Base-by-base conservation (phyloP, 306 rosid species). In the Erythrophleum fordii region DNA sequence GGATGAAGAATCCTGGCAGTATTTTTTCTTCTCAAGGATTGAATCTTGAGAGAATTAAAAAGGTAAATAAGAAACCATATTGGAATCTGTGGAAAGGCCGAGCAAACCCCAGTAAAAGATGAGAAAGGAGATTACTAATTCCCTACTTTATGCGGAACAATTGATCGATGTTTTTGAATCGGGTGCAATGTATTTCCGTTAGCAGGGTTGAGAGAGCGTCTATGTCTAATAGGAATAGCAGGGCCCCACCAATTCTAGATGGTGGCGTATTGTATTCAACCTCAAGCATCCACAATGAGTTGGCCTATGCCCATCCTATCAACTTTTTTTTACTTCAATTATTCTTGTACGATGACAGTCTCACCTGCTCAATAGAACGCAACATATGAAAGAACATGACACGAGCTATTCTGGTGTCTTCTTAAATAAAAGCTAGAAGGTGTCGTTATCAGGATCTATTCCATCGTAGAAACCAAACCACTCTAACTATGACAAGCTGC, bases 361-460 rank as follows among this genome's bases (percentile, higher is more conserved):
- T 75, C 72, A 73, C 75, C 77, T 53, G 60, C 77, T 65, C 34
- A 70, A 76, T 60, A 46, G 56, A 84, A 72, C 75, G 70, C 69
- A 42, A 41, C 70, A 75, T 49, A 28, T 20, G 64, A 77, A 71
- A 73, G 48, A 20, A 23, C 80, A 69, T 34, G 81, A 16, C 76
- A 65, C 42, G 77, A 76, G 35, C 61, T 76, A 67, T 78, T 64
- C 61, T 75, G 68, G 71, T 45, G 56, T 59, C 75, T 58, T 49
- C 72, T 68, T 41, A 60, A 75, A 75, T 67, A 78, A 82, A 69
- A 78, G 88, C 59, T 52, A 48, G 60, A 73, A 78, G 71, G 83
- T 77, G 83, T 85, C 85, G 35, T 77, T 81, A 64, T 88, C 91
- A 86, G 67, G 45, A 77, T 85, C 74, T 69, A 81, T 84, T 79